Base-by-base conservation (phyloP, 2,329 filamentous ascomycete species). In the Lasiodiplodia gonubiensis region DNA sequence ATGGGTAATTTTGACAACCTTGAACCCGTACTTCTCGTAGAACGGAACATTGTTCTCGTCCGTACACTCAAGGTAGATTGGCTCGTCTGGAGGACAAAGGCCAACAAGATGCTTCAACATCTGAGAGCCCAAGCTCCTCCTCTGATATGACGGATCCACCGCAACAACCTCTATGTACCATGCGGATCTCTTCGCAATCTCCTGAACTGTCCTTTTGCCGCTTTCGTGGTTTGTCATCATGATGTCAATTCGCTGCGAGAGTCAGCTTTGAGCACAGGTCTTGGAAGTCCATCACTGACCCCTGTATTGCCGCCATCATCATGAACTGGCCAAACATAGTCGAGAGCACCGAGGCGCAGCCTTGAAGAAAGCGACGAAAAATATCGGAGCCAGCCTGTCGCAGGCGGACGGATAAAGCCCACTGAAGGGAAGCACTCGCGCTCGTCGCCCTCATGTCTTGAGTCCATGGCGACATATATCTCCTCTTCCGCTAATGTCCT, bases 1-100 rank as follows among this genome's bases (percentile, higher is more conserved):
- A 8, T 3, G 10, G 7, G 30, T 4, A 1, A n/a, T 25, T 3
- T 33, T 6, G 5, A 53, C 27, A 8, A 33, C 27, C 27, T 53
- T 53, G 51, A 53, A 53, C 25, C 51, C 51, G 51, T n/a, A 35
- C 27, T 53, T 53, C 51, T 53, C 51, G 16, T 53, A 53, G n/a
- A 53, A 53, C 25, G 25, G 14, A 16, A 53, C 51, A 27, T 53
- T 53, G 16, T 33, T 33, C 14, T 30, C 51, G 11, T 53, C 25
- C 6, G 51, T 53, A 7, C 51, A 53, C 16, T 53, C 51, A 12
- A 53, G 51, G 51, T 53, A 53, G 25, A 53, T n/a, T 18, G 51
- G 25, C 7, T 33, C 27, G 18, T 10, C 16, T 18, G 25, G 25
- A 30, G 51, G 51, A 25, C 51, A 53, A 16, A 33, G 25, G 7